phyloP scores from a whole-genome alignment of 163 green algal genomes.

The Coccomyxa subellipsoidea region DNA sequence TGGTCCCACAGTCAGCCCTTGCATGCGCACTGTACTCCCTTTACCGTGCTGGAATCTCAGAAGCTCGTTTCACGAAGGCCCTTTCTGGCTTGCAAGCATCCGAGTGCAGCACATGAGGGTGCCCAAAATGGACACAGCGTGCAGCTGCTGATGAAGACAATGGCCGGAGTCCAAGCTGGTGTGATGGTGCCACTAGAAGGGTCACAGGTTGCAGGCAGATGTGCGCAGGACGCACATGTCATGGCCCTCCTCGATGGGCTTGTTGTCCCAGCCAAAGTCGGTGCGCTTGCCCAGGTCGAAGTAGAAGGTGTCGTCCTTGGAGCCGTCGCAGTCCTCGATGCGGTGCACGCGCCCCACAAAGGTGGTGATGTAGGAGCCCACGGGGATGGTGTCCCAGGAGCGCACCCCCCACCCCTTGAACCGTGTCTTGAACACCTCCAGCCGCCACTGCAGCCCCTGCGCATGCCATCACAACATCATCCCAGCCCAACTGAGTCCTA shows the following conservation, averaged over 20 bases:
- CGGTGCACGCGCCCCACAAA: constrained; percentile 19
- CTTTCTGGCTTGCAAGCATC: too few relatives aligned
- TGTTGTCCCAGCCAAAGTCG: constrained; percentile 27
- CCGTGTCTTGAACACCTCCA: constrained; percentile 56
- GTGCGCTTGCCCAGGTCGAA: constrained; percentile 19
- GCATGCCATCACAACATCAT: background rate
- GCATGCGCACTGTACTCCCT: background rate
- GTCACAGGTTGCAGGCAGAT: too few relatives aligned
- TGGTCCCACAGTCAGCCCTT: background rate
- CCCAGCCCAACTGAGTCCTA: background rate
- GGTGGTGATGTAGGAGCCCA: constrained; percentile 28
- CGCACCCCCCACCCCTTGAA: constrained; percentile 54
- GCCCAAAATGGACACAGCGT: too few relatives aligned
- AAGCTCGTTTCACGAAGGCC: too few relatives aligned
- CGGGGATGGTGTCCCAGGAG: constrained; percentile 46
- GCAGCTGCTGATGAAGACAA: too few relatives aligned
- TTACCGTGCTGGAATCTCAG: too few relatives aligned
- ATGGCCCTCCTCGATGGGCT: background rate
- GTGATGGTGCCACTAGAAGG: too few relatives aligned
- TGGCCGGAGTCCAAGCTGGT: too few relatives aligned
- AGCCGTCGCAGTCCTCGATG: constrained; percentile 22
- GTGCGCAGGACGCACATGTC: too few relatives aligned
- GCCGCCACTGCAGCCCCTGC: constrained; percentile 32
- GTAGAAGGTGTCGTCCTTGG: constrained; percentile 26
- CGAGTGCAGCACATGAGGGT: too few relatives aligned